phyloP scores from a whole-genome alignment of 805 yeast genomes.

The Pichia ethanolica region DNA sequence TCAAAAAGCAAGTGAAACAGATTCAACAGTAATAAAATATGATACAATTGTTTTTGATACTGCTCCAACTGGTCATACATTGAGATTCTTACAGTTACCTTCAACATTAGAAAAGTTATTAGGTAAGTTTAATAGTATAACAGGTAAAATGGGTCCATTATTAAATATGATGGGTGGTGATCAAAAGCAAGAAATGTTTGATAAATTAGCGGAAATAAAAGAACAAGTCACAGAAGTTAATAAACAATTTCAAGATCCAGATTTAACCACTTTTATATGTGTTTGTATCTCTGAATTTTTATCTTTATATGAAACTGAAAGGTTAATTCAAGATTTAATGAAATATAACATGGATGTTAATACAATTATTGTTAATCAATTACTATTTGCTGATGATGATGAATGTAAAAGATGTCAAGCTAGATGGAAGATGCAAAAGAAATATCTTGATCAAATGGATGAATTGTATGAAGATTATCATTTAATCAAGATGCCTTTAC shows the following conservation, averaged over 20 bases:
- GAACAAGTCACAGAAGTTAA: constrained; percentile 80
- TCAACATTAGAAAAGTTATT: constrained; percentile 82
- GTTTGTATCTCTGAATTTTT: constrained; percentile 97
- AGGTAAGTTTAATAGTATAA: constrained; percentile 78
- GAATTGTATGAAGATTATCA: constrained; percentile 97
- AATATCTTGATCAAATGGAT: constrained; percentile 89
- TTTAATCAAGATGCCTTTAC: constrained; percentile 88
- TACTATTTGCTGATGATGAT: constrained; percentile 76
- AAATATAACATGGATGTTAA: constrained; percentile 95
- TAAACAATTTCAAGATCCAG: constrained; percentile 93
- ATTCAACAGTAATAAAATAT: constrained; percentile 39
- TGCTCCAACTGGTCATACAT: constrained; percentile 99
- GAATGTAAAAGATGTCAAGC: constrained; percentile 86
- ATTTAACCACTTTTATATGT: constrained; percentile 89
- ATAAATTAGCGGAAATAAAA: constrained; percentile 73
- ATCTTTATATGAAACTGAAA: constrained; percentile 93
- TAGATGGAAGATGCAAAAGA: constrained; percentile 92
- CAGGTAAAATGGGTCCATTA: constrained; percentile 87
- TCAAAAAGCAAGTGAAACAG: constrained; percentile 35
- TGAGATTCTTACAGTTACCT: constrained; percentile 91
- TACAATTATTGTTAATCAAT: constrained; percentile 91
- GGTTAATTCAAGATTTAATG: constrained; percentile 94
- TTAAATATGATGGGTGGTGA: constrained; percentile 67
- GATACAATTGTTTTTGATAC: constrained; percentile 95
- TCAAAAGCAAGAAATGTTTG: constrained; percentile 62